Evolutionary conservation across 192 early-diverging fungal species (phyloP).

Genomic region (Linnemannia hyalina): DNA sequence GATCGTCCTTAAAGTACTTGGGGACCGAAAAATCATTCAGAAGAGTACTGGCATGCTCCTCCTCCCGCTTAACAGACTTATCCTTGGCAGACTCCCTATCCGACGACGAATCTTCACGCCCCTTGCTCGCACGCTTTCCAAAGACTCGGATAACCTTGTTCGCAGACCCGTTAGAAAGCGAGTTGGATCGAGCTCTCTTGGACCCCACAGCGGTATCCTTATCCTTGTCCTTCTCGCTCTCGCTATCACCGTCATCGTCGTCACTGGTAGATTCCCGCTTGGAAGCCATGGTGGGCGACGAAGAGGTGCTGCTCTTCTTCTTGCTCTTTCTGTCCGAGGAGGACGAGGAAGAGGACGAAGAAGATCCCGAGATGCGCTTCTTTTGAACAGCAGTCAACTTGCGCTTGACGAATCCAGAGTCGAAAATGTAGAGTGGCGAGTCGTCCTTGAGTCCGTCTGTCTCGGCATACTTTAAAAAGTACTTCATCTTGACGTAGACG

Average conservation of each 20-base stretch:
- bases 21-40: conserved; percentile 77
- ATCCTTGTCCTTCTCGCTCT: conserved; percentile 10
- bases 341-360: conserved; percentile 38
- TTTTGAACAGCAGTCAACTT: conserved; percentile 48
- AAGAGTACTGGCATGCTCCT: conserved; percentile 57
- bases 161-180: conserved; percentile 13
- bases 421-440: conserved; percentile 87
- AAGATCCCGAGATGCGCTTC: conserved; percentile 39
- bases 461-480: conserved; percentile 70
- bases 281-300: background rate
- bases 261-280: conserved; percentile 10
- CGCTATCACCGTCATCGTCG: background rate
- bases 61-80: conserved; percentile 13
- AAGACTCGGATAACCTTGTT: conserved; percentile 40
- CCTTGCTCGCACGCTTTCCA: conserved; percentile 26
- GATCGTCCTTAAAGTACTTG: conserved; percentile 79
- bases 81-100: conserved; percentile 2
- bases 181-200: conserved; percentile 40
- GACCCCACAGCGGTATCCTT: conserved; percentile 7
- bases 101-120: background rate
- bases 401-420: conserved; percentile 72
- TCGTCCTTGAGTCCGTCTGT: conserved; percentile 70
- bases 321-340: conserved; percentile 15
- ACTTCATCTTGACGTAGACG: conserved; percentile 73
- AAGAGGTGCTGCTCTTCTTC: background rate